Conservation (phyloP, 805 yeast genomes). For the Ogataea pignaliae region DNA sequence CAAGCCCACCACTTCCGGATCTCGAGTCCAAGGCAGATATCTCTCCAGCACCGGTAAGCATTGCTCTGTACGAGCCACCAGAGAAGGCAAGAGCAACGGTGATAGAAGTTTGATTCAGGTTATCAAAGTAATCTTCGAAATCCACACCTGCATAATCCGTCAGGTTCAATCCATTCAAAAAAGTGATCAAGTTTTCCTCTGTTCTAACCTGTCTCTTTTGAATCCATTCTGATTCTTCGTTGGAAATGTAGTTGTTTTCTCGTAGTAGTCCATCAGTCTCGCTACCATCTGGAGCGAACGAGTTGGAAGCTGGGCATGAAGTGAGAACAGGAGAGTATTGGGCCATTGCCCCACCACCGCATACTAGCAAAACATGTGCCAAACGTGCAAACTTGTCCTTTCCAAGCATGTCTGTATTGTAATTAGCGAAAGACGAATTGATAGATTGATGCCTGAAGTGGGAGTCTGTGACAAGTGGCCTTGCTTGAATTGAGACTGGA, state of each 20-base stretch:
- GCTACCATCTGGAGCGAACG: constrained; percentile 8
- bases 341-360: too few species aligned
- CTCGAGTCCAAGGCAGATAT: constrained; percentile 74
- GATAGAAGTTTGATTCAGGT: constrained; percentile 31
- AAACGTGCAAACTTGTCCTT: constrained; percentile 20
- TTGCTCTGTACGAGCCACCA: constrained; percentile 87
- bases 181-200: constrained; percentile 37
- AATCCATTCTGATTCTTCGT: constrained; percentile 51
- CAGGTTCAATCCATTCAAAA: constrained; percentile 41
- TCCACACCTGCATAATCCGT: constrained; percentile 42
- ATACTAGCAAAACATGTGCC: constrained; percentile 33
- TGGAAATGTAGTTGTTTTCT: constrained; percentile 41
- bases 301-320: constrained; percentile 28
- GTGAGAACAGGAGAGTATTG: too few species aligned
- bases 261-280: constrained; percentile 28
- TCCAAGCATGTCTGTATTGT: too few species aligned
- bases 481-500: too few species aligned
- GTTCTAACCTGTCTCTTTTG: constrained; percentile 40
- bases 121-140: constrained; percentile 30
- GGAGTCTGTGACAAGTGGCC: too few species aligned
- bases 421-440: too few species aligned
- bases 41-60: constrained; percentile 79
- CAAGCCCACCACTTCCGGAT: constrained; percentile 38
- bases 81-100: constrained; percentile 58
- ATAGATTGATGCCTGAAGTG: too few species aligned